Evolutionary conservation across 2,329 filamentous ascomycete genomes (phyloP), one percentile per base, ranked within the genome.

Genomic region (Fusarium xylarioides): DNA sequence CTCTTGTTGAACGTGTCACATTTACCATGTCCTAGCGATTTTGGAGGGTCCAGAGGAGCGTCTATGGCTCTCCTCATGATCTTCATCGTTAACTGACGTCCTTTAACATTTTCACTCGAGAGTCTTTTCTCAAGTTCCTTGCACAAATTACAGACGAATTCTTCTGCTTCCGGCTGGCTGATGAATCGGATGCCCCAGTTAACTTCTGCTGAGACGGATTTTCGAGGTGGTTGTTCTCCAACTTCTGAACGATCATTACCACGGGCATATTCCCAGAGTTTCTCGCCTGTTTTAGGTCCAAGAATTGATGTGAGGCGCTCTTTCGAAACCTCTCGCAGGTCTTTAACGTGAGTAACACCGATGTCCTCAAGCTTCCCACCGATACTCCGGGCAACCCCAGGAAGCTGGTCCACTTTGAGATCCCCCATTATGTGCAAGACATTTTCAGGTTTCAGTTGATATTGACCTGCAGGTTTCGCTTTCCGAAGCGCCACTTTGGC

Each of bases 171-270:
- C n/a, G 90, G 88, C 78, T 98, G 94, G 68, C 89, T 97, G 74
- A 96, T 90, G 79, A 99, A 99, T 11, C 96, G 91, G 63, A 99
- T 97, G 6, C 97, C 96, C 96, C 96, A 99, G 77, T 96, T 99
- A 70, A 99, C 94, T 80, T 99, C 96, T 2, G 95, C 95, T 4
- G 96, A 98, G 1, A 99, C 94, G 0, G 95, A 98, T 79, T 98
- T 99, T 60, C 96, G 91, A 21, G 94, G 86, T 1, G 92, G 90
- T 78, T 97, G 93, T 64, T 95, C 93, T 37, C 95, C 95, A 11
- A 98, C 94, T 80, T 97, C 94, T 4, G 90, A 87, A 55, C 87
- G 88, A 81, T 99, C 96, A 54, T 98, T 94, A 6, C 96, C 96
- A 11, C 94, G 90, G 28, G 95, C 88, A 81, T 97, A 98, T 57